These are phyloP conservation scores for Biscutella laevigata DNA, from an alignment of 441 rosid species.

Conservation along the genomic window DNA sequence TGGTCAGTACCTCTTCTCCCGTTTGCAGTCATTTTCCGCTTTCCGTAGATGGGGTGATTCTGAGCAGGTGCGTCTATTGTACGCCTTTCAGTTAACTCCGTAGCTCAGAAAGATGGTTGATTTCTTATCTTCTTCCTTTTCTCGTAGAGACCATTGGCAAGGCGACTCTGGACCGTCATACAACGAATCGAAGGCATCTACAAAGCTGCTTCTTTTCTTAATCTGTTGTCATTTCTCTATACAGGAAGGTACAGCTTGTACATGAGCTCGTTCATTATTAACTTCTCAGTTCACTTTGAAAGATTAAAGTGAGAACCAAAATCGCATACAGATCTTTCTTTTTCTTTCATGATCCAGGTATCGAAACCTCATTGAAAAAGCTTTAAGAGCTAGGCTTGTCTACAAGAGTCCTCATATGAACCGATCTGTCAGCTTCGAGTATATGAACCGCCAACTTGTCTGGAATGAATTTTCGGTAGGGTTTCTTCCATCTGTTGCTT, in stretches of 20 bases:
- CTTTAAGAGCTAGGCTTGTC: slow-evolving; percentile 82
- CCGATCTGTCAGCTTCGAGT: slow-evolving; percentile 93
- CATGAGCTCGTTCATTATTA: background rate
- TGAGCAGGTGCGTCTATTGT: slow-evolving; percentile 48
- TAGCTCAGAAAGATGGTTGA: slow-evolving; percentile 3
- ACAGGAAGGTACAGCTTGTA: slow-evolving; percentile 59
- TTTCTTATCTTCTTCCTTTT: slow-evolving; percentile 9
- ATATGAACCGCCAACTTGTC: slow-evolving; percentile 94
- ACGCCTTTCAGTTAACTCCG: background rate
- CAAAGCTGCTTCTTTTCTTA: slow-evolving; percentile 82
- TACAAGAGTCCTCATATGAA: slow-evolving; percentile 85
- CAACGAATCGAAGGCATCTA: slow-evolving; percentile 77
- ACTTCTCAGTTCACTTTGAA: background rate
- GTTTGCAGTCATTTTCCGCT: slow-evolving; percentile 85
- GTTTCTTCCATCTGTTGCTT: slow-evolving; percentile 2
- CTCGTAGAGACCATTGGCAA: slow-evolving; percentile 71
- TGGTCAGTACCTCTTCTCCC: slow-evolving; percentile 86
- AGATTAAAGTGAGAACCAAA: background rate
- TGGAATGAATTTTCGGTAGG: slow-evolving; percentile 97
- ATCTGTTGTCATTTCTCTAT: slow-evolving; percentile 74
- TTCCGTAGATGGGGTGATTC: slow-evolving; percentile 97
- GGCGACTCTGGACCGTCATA: slow-evolving; percentile 65
- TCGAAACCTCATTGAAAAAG: slow-evolving; percentile 83
- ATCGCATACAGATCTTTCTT: background rate
- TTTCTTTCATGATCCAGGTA: slow-evolving; percentile 46